Base-by-base conservation (phyloP, 2,329 filamentous ascomycete species). In the Paracoccidioides lutzii region DNA sequence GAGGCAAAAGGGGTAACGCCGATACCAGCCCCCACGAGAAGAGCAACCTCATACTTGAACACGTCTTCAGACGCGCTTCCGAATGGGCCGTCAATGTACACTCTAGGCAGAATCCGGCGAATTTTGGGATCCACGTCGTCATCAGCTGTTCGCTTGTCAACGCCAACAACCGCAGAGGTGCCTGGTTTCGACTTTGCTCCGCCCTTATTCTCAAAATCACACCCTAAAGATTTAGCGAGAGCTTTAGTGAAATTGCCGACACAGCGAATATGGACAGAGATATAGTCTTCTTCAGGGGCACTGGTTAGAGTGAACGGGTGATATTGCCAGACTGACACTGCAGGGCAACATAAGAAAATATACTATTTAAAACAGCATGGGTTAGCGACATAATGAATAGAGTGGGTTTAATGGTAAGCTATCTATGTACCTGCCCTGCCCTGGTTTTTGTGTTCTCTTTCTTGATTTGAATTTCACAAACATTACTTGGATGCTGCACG, bases 381-480 rank as follows among this genome's bases (percentile, higher is more conserved):
- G 33, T 50, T 37, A 53, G 30, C n/a, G 28, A 28, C 8, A 15
- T 33, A n/a, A 10, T 10, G 9, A 5, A 40, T 12, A 12, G 35
- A 9, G 22, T 22, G 22, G 22, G 22, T 22, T 10, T 15, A 38
- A 41, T 22, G 22, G 30, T 50, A 5, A 49, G 14, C 7, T 14
- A 15, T 38, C n/a, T 37, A 46, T 44, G 37, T 65, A 74, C 72
- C 65, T 89, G 87, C 52, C 88, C 88, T 22, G 88, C 86, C 53
- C 80, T 79, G 3, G 87, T 89, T 76, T 85, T 89, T 46, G 87
- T 90, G 72, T 89, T 76, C 67, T 90, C 87, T 73, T 93, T 93
- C 78, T 91, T 90, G 75, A 94, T 90, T 74, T 93, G 88, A 59
- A 94, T 90, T 73, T 94, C 88, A 69, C 87, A 87, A 15, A 94